A percentile compares a stretch with the other conserved stretches of the same genome.
Evolutionary conservation across 345 rosid genomes (phyloP).

Genomic region (Hibiscus mutabilis): DNA sequence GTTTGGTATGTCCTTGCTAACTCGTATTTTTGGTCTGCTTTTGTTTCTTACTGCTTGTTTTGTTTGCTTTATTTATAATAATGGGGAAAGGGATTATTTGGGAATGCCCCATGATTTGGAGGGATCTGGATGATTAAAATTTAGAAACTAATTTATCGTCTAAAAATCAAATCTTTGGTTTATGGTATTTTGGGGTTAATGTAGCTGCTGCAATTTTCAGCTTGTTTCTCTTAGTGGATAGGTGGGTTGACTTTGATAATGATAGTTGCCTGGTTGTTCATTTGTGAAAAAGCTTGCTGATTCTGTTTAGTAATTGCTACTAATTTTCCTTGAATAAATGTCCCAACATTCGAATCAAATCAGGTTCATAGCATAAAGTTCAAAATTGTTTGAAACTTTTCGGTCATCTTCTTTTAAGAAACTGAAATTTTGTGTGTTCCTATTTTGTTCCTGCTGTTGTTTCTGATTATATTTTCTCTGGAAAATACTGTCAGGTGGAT

Average conservation of each 20-base stretch:
- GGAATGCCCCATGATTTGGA: constrained; percentile 17
- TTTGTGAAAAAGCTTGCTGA: not conserved
- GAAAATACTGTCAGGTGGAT: constrained; percentile 27
- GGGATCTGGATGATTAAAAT: constrained; percentile 7
- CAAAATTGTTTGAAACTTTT: not conserved
- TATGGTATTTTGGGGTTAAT: not conserved
- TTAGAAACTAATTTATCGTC: not conserved
- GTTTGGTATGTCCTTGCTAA: constrained; percentile 22
- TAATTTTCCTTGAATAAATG: not conserved
- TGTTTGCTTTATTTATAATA: constrained; percentile 12
- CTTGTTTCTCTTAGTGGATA: constrained; percentile 3
- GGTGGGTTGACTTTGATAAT: constrained; percentile 1
- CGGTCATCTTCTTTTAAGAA: not conserved
- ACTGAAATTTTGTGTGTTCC: not conserved
- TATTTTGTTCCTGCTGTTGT: constrained; percentile 7
- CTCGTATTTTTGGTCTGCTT: not conserved
- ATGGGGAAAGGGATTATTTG: constrained; percentile 1
- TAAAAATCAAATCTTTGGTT: constrained; percentile 2
- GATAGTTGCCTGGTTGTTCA: not conserved
- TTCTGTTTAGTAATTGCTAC: not conserved
- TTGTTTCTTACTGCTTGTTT: not conserved
- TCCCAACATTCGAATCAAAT: not conserved
- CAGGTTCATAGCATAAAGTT: not conserved
- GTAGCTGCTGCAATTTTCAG: not conserved
- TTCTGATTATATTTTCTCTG: constrained; percentile 5